A percentile compares a stretch with the other conserved stretches of the same genome.
Conservation (phyloP, 192 early-diverging fungal species). For the Jimgerdemannia flammicorona region DNA sequence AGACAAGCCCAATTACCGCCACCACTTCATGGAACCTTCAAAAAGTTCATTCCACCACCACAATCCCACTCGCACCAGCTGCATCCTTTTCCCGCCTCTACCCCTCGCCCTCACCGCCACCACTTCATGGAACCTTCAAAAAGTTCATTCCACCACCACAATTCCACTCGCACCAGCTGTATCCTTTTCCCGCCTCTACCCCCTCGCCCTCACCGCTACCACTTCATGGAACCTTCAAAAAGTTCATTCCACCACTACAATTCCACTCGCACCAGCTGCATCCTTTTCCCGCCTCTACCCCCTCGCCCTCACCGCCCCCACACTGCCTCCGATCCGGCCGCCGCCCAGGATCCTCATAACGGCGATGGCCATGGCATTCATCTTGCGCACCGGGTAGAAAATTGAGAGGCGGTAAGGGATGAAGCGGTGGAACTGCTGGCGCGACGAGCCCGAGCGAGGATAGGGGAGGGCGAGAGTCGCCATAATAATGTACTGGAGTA, state of each 20-base stretch:
- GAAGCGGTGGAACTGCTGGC: conserved; percentile 5
- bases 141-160: no score
- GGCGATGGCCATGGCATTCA: conserved; percentile 13
- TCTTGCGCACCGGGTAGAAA: conserved; percentile 27
- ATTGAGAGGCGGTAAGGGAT: conserved; percentile 32
- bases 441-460: conserved; percentile 15
- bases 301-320: not conserved
- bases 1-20: no score
- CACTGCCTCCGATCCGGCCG: no score
- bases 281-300: not conserved
- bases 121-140: no score
- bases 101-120: no score
- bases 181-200: no score
- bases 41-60: not conserved
- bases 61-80: no score
- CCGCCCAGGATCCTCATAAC: not conserved
- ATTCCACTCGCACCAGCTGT: no score
- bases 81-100: no score
- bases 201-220: no score
- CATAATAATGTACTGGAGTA: conserved; percentile 47
- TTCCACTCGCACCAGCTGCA: not conserved
- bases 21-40: not conserved
- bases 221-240: no score
- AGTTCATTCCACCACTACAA: not conserved
- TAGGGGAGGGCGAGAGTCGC: conserved; percentile 42